Evolutionary conservation across 2,329 filamentous ascomycete species (phyloP).

Genomic region (Hypoxylon sp.): DNA sequence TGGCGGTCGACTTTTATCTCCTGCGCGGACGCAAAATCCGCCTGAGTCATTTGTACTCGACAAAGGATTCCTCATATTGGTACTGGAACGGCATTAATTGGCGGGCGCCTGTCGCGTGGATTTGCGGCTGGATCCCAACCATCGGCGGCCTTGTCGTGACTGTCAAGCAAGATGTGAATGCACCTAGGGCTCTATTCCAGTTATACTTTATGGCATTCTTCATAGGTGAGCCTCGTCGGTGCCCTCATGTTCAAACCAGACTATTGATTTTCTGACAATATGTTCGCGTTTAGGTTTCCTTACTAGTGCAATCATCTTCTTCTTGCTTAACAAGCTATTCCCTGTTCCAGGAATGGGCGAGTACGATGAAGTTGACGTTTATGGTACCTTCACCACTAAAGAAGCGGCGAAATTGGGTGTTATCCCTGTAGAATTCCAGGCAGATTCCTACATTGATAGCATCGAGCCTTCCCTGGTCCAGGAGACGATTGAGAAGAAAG

Average conservation of each 20-base stretch:
- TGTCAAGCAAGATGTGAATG: slow-evolving; percentile 45
- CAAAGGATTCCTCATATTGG: slow-evolving; percentile 58
- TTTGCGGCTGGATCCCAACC: slow-evolving; percentile 61
- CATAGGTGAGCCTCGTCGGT: slow-evolving; percentile 53
- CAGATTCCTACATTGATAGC: slow-evolving; percentile 30
- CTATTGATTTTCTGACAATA: slow-evolving; percentile 12
- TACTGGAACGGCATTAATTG: slow-evolving; percentile 62
- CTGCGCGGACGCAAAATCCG: slow-evolving; percentile 55
- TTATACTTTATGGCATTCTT: slow-evolving; percentile 65
- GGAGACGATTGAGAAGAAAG: slow-evolving; percentile 42
- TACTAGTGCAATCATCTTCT: slow-evolving; percentile 52
- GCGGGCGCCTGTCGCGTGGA: slow-evolving; percentile 60
- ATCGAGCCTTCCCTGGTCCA: slow-evolving; percentile 33
- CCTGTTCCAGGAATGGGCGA: slow-evolving; percentile 59
- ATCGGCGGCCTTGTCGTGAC: slow-evolving; percentile 59
- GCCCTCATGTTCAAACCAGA: background rate
- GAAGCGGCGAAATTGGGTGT: slow-evolving; percentile 60
- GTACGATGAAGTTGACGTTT: slow-evolving; percentile 61
- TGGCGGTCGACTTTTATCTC: slow-evolving; percentile 57
- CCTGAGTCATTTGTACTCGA: slow-evolving; percentile 55
- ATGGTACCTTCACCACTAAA: slow-evolving; percentile 60
- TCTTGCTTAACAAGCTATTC: slow-evolving; percentile 57
- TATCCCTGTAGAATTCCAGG: slow-evolving; percentile 46
- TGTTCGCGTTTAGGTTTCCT: slow-evolving; percentile 55
- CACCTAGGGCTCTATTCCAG: slow-evolving; percentile 58